phyloP scores from a whole-genome alignment of 768 basidiomycete species.

The Mycena galopus region DNA sequence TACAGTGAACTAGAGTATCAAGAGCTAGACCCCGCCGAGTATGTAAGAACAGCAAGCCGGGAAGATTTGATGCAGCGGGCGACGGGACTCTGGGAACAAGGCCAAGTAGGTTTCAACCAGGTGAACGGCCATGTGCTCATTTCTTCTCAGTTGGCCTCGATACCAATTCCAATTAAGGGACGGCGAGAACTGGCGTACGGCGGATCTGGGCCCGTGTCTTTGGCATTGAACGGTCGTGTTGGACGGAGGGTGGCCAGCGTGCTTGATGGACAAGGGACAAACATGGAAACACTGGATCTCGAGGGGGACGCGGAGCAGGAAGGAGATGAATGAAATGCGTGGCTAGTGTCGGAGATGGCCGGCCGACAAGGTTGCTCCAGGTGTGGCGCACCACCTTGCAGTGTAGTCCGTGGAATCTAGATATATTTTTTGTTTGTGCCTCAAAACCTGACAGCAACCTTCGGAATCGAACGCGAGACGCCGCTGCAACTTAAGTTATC shows the following conservation, averaged over 20 bases:
- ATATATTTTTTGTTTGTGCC: constrained; percentile 30
- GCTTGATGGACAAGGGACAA: constrained; percentile 71
- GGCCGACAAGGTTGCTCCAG: not conserved
- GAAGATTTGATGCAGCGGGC: constrained; percentile 76
- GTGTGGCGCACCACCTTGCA: constrained; percentile 29
- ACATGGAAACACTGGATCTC: constrained; percentile 82
- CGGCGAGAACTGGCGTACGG: constrained; percentile 68
- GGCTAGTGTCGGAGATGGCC: constrained; percentile 27
- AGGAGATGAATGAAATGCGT: constrained; percentile 44
- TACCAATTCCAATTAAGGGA: constrained; percentile 66
- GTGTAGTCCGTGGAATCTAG: constrained; percentile 27
- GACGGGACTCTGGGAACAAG: constrained; percentile 68
- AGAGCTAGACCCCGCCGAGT: constrained; percentile 57
- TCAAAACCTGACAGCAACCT: constrained; percentile 43
- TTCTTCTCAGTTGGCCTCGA: constrained; percentile 62
- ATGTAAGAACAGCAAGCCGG: constrained; percentile 68
- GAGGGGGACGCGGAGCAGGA: constrained; percentile 74
- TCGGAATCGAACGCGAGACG: constrained; percentile 52
- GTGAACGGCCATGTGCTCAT: constrained; percentile 46
- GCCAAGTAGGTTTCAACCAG: constrained; percentile 66
- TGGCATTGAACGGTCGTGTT: constrained; percentile 81
- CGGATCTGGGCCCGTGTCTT: constrained; percentile 63
- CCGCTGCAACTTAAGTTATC: constrained; percentile 62
- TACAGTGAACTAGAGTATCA: constrained; percentile 75
- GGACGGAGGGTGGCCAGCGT: constrained; percentile 85